Conservation (phyloP, 73 alveolate genomes). For the Paramecium pentaurelia region DNA sequence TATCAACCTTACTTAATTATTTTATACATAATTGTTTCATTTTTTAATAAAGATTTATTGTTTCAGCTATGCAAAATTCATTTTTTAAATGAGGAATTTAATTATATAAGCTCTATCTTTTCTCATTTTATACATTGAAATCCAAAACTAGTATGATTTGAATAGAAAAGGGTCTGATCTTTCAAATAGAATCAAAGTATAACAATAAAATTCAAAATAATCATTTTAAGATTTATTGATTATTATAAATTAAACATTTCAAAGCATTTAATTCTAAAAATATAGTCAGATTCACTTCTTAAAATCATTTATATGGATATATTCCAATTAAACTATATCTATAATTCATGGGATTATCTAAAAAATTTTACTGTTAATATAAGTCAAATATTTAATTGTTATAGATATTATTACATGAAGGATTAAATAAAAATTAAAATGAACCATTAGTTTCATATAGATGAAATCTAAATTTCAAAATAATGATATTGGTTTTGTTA, state of each 20-base stretch:
- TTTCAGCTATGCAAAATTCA: background rate
- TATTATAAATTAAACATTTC: constrained; percentile 31
- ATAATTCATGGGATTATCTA: constrained; percentile 51
- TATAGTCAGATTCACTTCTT: background rate
- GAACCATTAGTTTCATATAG: constrained; percentile 92
- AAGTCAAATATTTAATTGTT: background rate
- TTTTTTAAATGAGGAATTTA: background rate
- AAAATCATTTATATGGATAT: constrained; percentile 45
- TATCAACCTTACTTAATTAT: background rate
- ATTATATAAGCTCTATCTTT: constrained; percentile 27
- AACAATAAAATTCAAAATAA: constrained; percentile 76
- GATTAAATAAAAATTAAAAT: constrained; percentile 78
- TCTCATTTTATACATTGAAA: background rate
- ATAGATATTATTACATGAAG: constrained; percentile 50
- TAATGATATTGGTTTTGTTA: constrained; percentile 67
- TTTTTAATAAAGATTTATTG: background rate
- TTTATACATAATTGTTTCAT: background rate
- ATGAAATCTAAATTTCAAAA: constrained; percentile 85
- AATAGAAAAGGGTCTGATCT: background rate
- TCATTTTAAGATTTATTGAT: constrained; percentile 55
- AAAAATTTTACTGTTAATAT: constrained; percentile 15
- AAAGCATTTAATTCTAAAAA: constrained; percentile 52
- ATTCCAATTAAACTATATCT: constrained; percentile 49
- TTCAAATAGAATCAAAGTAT: background rate
- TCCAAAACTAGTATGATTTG: constrained; percentile 14